phyloP scores from a whole-genome alignment of 2,329 filamentous ascomycete genomes.

The Hymenoscyphus fraxineus region DNA sequence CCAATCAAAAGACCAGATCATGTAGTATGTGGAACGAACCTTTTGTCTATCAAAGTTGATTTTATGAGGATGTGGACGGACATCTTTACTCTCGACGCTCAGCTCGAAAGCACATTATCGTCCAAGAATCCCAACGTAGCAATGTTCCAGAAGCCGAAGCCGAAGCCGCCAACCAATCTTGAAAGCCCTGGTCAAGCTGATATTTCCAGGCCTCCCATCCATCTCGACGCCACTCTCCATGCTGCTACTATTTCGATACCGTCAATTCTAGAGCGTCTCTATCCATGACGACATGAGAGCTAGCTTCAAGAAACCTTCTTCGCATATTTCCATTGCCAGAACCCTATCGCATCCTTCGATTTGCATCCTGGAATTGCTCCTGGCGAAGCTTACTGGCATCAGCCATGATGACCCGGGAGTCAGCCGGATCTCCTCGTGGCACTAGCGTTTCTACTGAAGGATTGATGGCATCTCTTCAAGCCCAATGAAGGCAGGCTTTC shows the following conservation, averaged over 20 bases:
- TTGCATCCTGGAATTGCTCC: neutral
- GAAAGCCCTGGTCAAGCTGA: slow-evolving; percentile 1
- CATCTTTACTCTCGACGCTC: no score
- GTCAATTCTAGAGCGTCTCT: slow-evolving; percentile 4
- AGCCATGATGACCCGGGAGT: neutral
- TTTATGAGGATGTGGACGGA: no score
- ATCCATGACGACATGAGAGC: slow-evolving; percentile 4
- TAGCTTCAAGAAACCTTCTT: neutral
- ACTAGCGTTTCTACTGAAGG: neutral
- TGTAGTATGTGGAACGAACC: no score
- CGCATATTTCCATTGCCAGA: neutral
- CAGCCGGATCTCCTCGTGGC: slow-evolving; percentile 1
- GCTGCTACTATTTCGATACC: slow-evolving; percentile 12
- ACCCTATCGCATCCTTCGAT: neutral
- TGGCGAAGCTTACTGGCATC: neutral
- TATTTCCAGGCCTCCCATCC: slow-evolving; percentile 7
- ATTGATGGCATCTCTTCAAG: neutral
- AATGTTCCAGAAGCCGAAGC: slow-evolving; percentile 16
- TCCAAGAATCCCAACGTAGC: slow-evolving; percentile 7
- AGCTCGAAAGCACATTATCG: no score
- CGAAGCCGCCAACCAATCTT: slow-evolving; percentile 9
- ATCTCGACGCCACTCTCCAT: slow-evolving; percentile 8
- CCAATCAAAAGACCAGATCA: no score
- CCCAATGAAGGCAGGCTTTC: neutral
- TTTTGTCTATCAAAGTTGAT: no score